These are phyloP conservation scores for Acanthamoeba healyi DNA, from an alignment of 208 protist genomes.

Conservation along the genomic window DNA sequence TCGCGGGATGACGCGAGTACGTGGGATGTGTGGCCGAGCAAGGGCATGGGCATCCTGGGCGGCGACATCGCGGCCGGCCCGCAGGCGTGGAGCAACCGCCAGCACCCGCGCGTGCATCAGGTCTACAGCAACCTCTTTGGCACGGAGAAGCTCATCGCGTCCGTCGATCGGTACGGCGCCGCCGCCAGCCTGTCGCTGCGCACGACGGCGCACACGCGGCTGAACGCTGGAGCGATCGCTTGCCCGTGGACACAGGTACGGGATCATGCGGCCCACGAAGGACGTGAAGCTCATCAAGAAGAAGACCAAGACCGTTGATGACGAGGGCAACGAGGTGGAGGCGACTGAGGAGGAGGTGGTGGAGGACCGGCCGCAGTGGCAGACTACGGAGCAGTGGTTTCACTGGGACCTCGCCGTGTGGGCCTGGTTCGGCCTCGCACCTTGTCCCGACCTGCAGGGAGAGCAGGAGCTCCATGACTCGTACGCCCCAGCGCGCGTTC, in stretches of 20 bases:
- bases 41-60: constrained; percentile 51
- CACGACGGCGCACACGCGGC: no score
- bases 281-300: not conserved
- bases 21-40: constrained; percentile 5
- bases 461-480: not conserved
- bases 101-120: constrained; percentile 40
- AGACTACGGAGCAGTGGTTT: constrained; percentile 30
- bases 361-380: constrained; percentile 33
- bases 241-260: not conserved
- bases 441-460: not conserved
- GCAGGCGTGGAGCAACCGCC: constrained; percentile 58
- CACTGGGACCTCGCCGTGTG: constrained; percentile 65
- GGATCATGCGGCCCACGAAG: constrained; percentile 69
- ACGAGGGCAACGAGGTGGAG: not conserved
- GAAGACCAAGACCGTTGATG: not conserved
- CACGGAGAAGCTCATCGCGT: constrained; percentile 25
- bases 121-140: constrained; percentile 35
- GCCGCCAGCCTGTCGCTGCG: not conserved
- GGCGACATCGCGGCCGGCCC: constrained; percentile 24
- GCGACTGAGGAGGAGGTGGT: not conserved
- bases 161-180: not conserved
- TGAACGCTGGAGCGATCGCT: no score
- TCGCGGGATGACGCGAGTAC: constrained; percentile 24
- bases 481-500: not conserved
- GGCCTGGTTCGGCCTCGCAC: constrained; percentile 40